Conservation (phyloP, 1,284 basidiomycete genomes). For the Naganishia cerealis region DNA sequence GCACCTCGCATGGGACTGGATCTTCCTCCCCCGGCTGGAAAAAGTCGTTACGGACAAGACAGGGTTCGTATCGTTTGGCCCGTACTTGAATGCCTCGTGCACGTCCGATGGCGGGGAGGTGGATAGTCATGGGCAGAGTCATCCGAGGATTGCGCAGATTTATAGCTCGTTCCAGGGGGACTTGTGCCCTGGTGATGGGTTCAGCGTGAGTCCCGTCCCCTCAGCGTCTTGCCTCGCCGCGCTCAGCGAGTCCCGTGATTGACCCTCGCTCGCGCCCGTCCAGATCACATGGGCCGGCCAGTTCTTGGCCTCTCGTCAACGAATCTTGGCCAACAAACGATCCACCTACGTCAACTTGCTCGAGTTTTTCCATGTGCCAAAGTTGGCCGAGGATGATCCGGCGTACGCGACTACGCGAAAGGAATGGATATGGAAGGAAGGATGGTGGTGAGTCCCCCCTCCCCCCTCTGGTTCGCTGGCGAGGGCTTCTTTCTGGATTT, state of each 20-base stretch:
- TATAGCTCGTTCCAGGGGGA: constrained; percentile 41
- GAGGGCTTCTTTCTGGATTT: neutral
- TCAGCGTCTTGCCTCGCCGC: constrained; percentile 1
- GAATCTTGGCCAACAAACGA: constrained; percentile 41
- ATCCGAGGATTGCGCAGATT: constrained; percentile 43
- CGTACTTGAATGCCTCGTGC: constrained; percentile 44
- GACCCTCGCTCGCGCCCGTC: neutral
- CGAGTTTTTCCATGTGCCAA: constrained; percentile 41
- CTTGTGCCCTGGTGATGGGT: constrained; percentile 39
- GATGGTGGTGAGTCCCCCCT: constrained; percentile 36
- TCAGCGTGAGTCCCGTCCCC: constrained; percentile 28
- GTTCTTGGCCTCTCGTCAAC: constrained; percentile 44
- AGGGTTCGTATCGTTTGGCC: constrained; percentile 50
- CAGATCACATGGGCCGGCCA: constrained; percentile 50
- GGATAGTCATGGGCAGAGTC: constrained; percentile 35
- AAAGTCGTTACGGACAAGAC: constrained; percentile 37
- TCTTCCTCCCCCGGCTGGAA: constrained; percentile 46
- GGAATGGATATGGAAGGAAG: constrained; percentile 48
- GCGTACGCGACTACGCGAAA: constrained; percentile 31
- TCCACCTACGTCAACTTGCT: constrained; percentile 40
- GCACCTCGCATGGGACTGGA: constrained; percentile 51
- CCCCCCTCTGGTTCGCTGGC: neutral
- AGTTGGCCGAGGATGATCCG: constrained; percentile 9
- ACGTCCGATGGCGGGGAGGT: constrained; percentile 35
- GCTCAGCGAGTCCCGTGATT: neutral